These are phyloP conservation scores for Lachnellula hyalina DNA, from an alignment of 2,329 filamentous ascomycete genomes.

Conservation along the genomic window DNA sequence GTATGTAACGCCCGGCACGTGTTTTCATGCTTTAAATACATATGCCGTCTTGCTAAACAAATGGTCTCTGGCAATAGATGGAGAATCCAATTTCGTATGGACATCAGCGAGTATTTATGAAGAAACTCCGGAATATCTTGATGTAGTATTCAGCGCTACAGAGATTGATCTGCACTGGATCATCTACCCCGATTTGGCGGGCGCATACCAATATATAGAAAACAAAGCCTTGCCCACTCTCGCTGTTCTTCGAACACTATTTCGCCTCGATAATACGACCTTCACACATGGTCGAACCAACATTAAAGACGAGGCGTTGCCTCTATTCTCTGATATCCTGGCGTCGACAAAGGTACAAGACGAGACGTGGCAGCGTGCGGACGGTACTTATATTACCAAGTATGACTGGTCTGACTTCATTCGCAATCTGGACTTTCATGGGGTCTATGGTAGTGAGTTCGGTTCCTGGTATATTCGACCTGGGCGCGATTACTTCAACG, in stretches of 20 bases:
- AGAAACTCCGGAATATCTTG: constrained; percentile 39
- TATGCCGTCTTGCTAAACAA: neutral
- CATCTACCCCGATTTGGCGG: constrained; percentile 41
- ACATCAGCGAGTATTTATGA: constrained; percentile 40
- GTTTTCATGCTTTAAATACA: neutral
- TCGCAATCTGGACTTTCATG: constrained; percentile 40
- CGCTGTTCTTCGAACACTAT: constrained; percentile 46
- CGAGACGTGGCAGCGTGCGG: constrained; percentile 45
- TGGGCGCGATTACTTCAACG: constrained; percentile 48
- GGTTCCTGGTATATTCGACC: constrained; percentile 48
- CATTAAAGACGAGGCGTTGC: constrained; percentile 41
- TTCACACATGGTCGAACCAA: constrained; percentile 43
- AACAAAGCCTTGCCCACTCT: constrained; percentile 43
- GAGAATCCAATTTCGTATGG: constrained; percentile 43
- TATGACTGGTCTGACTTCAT: constrained; percentile 38
- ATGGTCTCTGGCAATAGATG: constrained; percentile 32
- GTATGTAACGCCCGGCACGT: constrained; percentile 1
- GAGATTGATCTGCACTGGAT: constrained; percentile 50
- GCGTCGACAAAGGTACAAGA: constrained; percentile 46
- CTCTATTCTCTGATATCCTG: constrained; percentile 39
- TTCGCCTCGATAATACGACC: constrained; percentile 43
- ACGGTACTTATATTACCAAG: constrained; percentile 41
- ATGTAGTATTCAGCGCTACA: constrained; percentile 41
- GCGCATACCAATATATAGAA: constrained; percentile 52
- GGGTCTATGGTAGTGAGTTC: constrained; percentile 44